phyloP scores from a whole-genome alignment of 2,329 filamentous ascomycete genomes.

The Pseudogymnoascus sp. region DNA sequence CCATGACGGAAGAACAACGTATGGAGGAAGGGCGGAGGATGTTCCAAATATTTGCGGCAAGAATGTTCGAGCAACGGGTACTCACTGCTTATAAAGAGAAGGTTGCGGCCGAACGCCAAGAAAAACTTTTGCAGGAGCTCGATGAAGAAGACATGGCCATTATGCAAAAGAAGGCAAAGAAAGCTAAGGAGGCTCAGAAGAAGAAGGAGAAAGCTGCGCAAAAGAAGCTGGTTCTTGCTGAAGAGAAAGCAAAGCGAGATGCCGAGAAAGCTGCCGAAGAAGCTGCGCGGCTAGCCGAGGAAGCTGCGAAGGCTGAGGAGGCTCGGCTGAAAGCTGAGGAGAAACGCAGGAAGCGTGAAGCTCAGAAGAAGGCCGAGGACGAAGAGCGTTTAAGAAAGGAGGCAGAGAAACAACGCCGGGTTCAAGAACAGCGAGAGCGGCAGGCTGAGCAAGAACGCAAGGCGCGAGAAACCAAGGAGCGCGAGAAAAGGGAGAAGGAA shows the following conservation, averaged over 20 bases:
- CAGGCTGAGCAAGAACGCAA: slow-evolving; percentile 82
- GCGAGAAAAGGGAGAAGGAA: slow-evolving; percentile 76
- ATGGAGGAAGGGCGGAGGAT: slow-evolving; percentile 98
- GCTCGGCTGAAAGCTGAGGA: slow-evolving; percentile 77
- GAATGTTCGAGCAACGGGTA: slow-evolving; percentile 98
- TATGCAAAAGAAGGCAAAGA: slow-evolving; percentile 79
- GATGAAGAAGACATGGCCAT: slow-evolving; percentile 74
- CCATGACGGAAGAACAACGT: slow-evolving; percentile 94
- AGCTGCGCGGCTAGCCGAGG: slow-evolving; percentile 62
- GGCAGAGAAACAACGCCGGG: slow-evolving; percentile 68
- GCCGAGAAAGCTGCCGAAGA: slow-evolving; percentile 86
- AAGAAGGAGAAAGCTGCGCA: slow-evolving; percentile 88
- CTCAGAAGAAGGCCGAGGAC: slow-evolving; percentile 81
- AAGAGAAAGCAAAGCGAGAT: slow-evolving; percentile 80
- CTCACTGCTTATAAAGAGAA: slow-evolving; percentile 97
- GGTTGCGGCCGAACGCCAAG: slow-evolving; percentile 84
- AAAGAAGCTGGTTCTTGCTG: slow-evolving; percentile 82
- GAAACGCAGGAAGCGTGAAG: slow-evolving; percentile 83
- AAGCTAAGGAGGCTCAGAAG: slow-evolving; percentile 87
- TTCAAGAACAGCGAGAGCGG: slow-evolving; percentile 76
- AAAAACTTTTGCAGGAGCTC: slow-evolving; percentile 82
- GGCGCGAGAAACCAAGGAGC: slow-evolving; percentile 67
- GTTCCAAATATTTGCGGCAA: slow-evolving; percentile 98
- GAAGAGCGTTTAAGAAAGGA: slow-evolving; percentile 81
- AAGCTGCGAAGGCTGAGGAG: slow-evolving; percentile 73